These are phyloP conservation scores for Lizonia empirigonia DNA, from an alignment of 2,329 filamentous ascomycete genomes.

Conservation along the genomic window DNA sequence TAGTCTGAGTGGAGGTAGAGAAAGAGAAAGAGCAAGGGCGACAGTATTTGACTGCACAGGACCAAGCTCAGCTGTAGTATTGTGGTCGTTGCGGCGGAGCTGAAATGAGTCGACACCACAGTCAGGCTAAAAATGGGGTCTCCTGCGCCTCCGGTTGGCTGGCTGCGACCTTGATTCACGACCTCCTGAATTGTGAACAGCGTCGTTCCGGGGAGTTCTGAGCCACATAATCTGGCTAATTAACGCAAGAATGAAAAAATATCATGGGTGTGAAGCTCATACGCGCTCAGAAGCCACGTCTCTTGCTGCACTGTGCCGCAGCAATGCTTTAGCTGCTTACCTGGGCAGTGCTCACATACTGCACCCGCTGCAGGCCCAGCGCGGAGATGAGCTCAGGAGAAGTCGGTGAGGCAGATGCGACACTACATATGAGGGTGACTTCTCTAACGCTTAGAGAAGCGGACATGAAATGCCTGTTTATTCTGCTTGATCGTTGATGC, in stretches of 20 bases:
- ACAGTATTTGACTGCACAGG: constrained; percentile 7
- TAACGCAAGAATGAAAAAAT: too few relatives aligned
- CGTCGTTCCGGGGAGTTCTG: too few relatives aligned
- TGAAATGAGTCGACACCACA: constrained; percentile 16
- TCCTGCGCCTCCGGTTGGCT: constrained; percentile 19
- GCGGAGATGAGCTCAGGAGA: not conserved
- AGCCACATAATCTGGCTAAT: too few relatives aligned
- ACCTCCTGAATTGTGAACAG: too few relatives aligned
- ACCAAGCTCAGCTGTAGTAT: constrained; percentile 14
- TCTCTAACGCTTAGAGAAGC: not conserved
- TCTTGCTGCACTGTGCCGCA: constrained; percentile 1
- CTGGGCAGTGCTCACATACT: too few relatives aligned
- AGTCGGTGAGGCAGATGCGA: not conserved
- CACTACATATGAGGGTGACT: not conserved
- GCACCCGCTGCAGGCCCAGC: not conserved
- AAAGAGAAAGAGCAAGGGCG: not conserved
- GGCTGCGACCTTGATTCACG: not conserved
- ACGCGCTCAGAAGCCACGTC: not conserved
- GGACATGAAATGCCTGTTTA: not conserved
- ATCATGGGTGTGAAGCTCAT: too few relatives aligned
- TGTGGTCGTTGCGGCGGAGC: constrained; percentile 12
- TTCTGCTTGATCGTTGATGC: too few relatives aligned
- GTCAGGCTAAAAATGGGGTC: constrained; percentile 18
- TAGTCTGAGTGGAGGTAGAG: not conserved
- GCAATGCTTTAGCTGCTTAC: constrained; percentile 3